Evolutionary conservation across 257 asterid genomes (phyloP), one percentile per base, ranked within the genome.

Genomic region (Jaltomata sinuosa): DNA sequence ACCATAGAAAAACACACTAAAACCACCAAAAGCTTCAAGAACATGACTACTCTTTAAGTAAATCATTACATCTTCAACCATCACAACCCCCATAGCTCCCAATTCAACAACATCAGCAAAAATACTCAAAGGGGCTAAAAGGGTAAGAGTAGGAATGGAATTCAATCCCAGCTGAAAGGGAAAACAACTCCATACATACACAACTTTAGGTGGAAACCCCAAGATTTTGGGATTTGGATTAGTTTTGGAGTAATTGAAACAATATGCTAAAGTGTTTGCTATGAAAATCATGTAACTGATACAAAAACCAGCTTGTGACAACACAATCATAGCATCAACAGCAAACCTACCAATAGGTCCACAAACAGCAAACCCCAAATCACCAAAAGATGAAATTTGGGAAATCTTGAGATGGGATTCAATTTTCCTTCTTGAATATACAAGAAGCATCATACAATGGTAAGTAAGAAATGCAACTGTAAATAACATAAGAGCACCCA

Each of bases 261-360:
- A 77, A 45, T 64, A 62, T 0, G 84, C 79, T 36, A 82, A 82
- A 45, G 84, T 82, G 19, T 82, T 82, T 1, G 49, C 84, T 16
- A 82, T 69, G 68, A 82, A 82, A 62, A 82, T 82, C 2, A 82
- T 16, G 61, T 82, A 82, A 62, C 84, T 82, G 12, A 82, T 69
- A 64, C 84, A 82, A 82, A 82, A 82, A 62, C 84, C 84, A 82
- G 79, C 84, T 62, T 82, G 84, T 18, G 84, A 82, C 0, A 82
- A 8, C 10, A 82, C 57, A 42, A 82, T 62, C 84, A 82, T 82
- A 42, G 61, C n/a, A 62, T 82, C 84, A 42, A 82, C 84, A 82
- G 64, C 64, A 82, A 10, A 64, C 10, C 84, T 47, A 64, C 84
- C 84, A 7, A 82, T 0, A 27, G 31, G 8, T 52, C 85, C 82